Percentiles rank a stretch among this genome's conserved stretches.
Evolutionary conservation across 2,329 filamentous ascomycete species (phyloP).

Genomic region (Sporothrix mexicana): DNA sequence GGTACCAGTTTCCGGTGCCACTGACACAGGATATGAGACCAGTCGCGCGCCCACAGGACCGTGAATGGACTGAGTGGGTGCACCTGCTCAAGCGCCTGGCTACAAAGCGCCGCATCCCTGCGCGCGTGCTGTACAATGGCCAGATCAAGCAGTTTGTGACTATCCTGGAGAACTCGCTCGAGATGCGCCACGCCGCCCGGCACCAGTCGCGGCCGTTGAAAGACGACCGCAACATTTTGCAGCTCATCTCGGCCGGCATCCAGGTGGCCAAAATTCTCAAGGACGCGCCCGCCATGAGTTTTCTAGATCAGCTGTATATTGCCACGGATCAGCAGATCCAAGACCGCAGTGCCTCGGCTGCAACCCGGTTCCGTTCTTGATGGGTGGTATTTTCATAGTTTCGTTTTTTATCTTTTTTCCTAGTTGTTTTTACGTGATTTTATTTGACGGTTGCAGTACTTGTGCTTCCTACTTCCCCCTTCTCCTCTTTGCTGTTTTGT

Average conservation of each 20-base stretch:
- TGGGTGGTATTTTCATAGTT: not conserved
- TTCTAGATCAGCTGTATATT: constrained; percentile 80
- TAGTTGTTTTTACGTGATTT: not conserved
- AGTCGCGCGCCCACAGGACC: constrained; percentile 73
- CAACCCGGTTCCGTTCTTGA: constrained; percentile 48
- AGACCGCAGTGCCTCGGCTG: constrained; percentile 60
- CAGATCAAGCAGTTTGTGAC: constrained; percentile 93
- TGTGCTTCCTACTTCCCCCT: not conserved
- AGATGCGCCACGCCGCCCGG: constrained; percentile 85
- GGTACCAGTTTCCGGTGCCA: constrained; percentile 89
- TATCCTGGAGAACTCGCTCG: constrained; percentile 83
- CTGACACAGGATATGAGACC: constrained; percentile 81
- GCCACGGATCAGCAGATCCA: constrained; percentile 80
- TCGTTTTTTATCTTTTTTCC: constrained; percentile 32
- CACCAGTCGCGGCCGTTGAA: constrained; percentile 83
- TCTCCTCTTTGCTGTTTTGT: not conserved
- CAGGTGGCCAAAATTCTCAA: constrained; percentile 88
- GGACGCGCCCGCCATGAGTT: constrained; percentile 82
- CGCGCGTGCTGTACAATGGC: constrained; percentile 82
- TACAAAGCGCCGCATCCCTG: constrained; percentile 84
- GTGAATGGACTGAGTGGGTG: constrained; percentile 93
- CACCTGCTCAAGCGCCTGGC: constrained; percentile 84
- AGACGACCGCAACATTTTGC: constrained; percentile 86
- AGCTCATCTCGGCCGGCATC: constrained; percentile 84
- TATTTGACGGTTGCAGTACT: not conserved